phyloP scores from a whole-genome alignment of 352 stramenopile species.

The Globisporangium splendens region DNA sequence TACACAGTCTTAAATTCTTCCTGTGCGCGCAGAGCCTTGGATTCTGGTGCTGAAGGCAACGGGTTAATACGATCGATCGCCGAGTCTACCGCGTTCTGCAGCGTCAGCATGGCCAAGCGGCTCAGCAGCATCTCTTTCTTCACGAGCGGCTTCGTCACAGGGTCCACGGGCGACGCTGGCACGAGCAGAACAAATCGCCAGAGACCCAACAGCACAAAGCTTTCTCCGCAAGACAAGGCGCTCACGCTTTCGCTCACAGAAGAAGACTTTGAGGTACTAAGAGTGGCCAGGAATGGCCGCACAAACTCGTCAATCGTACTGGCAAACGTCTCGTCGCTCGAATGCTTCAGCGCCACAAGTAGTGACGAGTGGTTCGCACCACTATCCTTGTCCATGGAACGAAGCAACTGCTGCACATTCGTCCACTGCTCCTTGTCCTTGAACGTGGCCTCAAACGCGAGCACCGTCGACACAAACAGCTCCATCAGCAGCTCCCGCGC shows the following conservation, averaged over 20 bases:
- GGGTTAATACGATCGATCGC: slow-evolving; percentile 57
- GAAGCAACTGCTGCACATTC: slow-evolving; percentile 15
- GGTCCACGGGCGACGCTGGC: slow-evolving; percentile 95
- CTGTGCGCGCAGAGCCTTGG: slow-evolving; percentile 28
- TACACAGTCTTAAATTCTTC: slow-evolving; percentile 16
- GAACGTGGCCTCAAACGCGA: slow-evolving; percentile 57
- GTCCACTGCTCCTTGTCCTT: slow-evolving; percentile 21
- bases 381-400: not conserved
- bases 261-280: not conserved
- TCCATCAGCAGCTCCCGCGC: slow-evolving; percentile 35
- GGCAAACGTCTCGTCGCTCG: slow-evolving; percentile 15
- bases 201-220: slow-evolving; percentile 90
- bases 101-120: slow-evolving; percentile 70
- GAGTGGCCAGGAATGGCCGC: slow-evolving; percentile 10
- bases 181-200: slow-evolving; percentile 92
- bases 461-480: slow-evolving; percentile 44
- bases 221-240: slow-evolving; percentile 43
- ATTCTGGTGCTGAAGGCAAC: slow-evolving; percentile 23
- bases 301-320: slow-evolving; percentile 11
- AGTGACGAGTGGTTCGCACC: slow-evolving; percentile 1
- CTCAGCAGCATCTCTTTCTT: slow-evolving; percentile 92
- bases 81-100: slow-evolving; percentile 54
- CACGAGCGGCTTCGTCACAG: slow-evolving; percentile 90
- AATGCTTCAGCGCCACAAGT: slow-evolving; percentile 12
- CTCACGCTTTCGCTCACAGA: not conserved